Base-by-base conservation (phyloP, 371 early-diverging fungal species). In the Umbelopsis sp. region DNA sequence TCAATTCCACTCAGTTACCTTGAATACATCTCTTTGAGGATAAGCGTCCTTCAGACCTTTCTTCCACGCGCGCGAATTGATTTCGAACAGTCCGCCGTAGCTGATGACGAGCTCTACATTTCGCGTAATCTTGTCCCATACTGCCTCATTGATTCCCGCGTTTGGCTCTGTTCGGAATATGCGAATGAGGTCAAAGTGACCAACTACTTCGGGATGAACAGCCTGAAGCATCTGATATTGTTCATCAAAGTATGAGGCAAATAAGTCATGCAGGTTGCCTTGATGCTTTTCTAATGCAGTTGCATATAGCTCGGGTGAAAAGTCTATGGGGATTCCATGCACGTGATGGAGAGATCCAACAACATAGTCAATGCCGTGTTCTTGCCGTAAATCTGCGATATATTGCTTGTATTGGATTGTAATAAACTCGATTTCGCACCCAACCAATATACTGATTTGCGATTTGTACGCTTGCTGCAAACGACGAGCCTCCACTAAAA, bases 341-440 rank as follows among this genome's bases (percentile, higher is more conserved):
- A 95, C 88, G 69, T 98, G 98, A 77, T 98, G 98, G 46, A 97
- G 80, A 0, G 97, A 96, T 1, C 98, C 98, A n/a, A 98, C 96
- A 4, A 94, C 74, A 71, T 95, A 97, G 70, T 97, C 92, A 29
- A 76, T 76, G 20, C 63, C 74, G 72, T 66, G 45, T 20, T 18
- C 74, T 18, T 63, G 63, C 51, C 74, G 68, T 20, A 83, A 64
- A 11, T 52, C 70, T 4, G 67, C 46, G 1, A 74, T 70, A 69
- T 70, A 74, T 12, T 71, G 75, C 32, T 71, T 78, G 69, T 80
- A 78, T 25, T 66, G 71, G 44, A 70, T 44, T 63, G 80, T 88
- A 66, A 96, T 94, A 79, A 80, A 87, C 77, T 98, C 98, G 51
- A 95, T 96, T 76, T 98, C 98, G 64, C 91, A 85, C 0, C 97